These are phyloP conservation scores for Henckelia pumila DNA, from an alignment of 257 asterid species.

Conservation along the genomic window DNA sequence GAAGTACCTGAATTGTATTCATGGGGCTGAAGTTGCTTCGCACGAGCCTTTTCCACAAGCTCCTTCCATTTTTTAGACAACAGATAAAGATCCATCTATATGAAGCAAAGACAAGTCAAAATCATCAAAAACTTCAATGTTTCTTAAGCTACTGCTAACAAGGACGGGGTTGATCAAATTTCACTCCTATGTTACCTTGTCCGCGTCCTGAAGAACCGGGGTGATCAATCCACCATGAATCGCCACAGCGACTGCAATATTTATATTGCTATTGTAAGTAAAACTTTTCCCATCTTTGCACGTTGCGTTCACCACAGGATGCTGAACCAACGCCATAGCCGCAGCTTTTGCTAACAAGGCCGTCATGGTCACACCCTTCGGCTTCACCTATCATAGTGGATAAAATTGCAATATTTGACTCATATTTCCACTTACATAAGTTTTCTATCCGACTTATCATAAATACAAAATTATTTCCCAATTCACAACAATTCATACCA, in stretches of 20 bases:
- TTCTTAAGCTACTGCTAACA: background rate
- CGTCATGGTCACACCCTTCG: constrained; percentile 88
- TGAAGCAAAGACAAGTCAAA: constrained; percentile 26
- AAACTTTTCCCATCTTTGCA: constrained; percentile 90
- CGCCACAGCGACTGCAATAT: constrained; percentile 86
- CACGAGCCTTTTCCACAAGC: constrained; percentile 78
- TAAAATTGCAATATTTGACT: constrained; percentile 6
- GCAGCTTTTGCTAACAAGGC: constrained; percentile 86
- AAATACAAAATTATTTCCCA: background rate
- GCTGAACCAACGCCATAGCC: constrained; percentile 86
- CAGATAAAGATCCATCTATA: constrained; percentile 79
- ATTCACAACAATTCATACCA: background rate
- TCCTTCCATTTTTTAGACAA: constrained; percentile 86
- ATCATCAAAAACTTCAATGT: background rate
- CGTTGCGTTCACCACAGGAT: constrained; percentile 78
- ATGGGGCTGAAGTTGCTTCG: constrained; percentile 84
- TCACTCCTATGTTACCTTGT: constrained; percentile 45
- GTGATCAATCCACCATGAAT: constrained; percentile 81
- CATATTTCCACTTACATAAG: background rate
- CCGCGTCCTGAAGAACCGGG: constrained; percentile 89
- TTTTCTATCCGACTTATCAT: background rate
- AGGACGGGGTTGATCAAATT: background rate
- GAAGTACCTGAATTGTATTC: constrained; percentile 72
- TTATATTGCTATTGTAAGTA: constrained; percentile 62
- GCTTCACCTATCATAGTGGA: constrained; percentile 53